Evolutionary conservation across 2,329 filamentous ascomycete genomes (phyloP), one percentile per base, ranked within the genome.

Genomic region (Aspergillus latus): DNA sequence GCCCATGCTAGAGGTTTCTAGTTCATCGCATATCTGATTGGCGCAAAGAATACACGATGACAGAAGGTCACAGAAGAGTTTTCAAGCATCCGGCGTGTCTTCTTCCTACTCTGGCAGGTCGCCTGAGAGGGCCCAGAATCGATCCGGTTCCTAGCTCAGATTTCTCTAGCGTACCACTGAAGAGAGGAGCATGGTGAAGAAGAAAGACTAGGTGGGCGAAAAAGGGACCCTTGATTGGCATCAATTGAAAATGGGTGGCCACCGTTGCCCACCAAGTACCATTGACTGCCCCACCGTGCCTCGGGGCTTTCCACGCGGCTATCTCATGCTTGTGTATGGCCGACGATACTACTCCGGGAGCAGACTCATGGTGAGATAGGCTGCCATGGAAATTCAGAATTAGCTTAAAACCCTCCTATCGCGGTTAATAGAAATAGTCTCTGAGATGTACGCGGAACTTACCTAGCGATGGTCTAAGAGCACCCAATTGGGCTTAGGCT

Each of bases 61-160:
- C 42, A 46, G 21, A 21, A 3, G n/a, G 21, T 21, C 21, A 21
- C 21, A 40, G 32, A 40, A 48, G 30, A 36, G 47, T 16, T 52
- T 52, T 57, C 39, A 51, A 52, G 21, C 29, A 34, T 34, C 15
- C 10, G 52, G 55, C 57, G 56, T 44, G 44, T 59, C 36, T 59
- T 59, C 61, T 53, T 49, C 61, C 61, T 26, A 48, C 16, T 66
- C 13, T n/a, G 61, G 63, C 52, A 61, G 58, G 48, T 59, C 54
- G 56, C 44, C 45, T 16, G 62, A 64, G 59, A 58, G 39, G 32
- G 28, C 30, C 29, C 13, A 5, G 10, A 3, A 21, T 21, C 39
- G 13, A 7, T 42, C 39, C 39, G 16, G 15, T 52, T 15, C 39
- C 8, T 36, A 49, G 49, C 43, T 53, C 39, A 45, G 54, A 48